Percentiles rank a stretch among this genome's conserved stretches.
phyloP scores from a whole-genome alignment of 1,284 basidiomycete genomes.

The Malassezia brasiliensis region DNA sequence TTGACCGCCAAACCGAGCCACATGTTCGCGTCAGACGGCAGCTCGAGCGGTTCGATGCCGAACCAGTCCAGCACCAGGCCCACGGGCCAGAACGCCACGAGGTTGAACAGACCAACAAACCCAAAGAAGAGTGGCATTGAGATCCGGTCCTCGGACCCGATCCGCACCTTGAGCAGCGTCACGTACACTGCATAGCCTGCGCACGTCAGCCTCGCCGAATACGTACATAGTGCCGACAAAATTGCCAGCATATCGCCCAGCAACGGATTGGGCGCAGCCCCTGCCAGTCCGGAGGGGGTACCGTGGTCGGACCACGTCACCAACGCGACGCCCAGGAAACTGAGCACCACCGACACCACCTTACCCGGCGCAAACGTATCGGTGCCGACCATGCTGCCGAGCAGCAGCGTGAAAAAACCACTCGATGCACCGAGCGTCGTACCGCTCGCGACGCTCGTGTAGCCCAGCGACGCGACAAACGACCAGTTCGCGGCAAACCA shows the following conservation, averaged over 20 bases:
- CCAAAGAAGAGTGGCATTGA: slow-evolving; percentile 53
- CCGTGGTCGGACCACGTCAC: slow-evolving; percentile 55
- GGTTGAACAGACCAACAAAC: slow-evolving; percentile 74
- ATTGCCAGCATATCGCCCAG: slow-evolving; percentile 41
- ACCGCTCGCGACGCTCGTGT: slow-evolving; percentile 43
- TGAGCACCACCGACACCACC: slow-evolving; percentile 62
- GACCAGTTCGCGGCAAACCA: slow-evolving; percentile 47
- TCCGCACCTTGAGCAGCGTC: slow-evolving; percentile 65
- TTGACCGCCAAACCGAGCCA: slow-evolving; percentile 66
- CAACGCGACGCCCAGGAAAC: slow-evolving; percentile 51
- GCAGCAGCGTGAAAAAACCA: slow-evolving; percentile 82
- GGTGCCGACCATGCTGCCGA: slow-evolving; percentile 74
- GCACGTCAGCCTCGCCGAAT: not conserved
- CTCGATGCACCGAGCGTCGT: slow-evolving; percentile 56
- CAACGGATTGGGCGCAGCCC: slow-evolving; percentile 21
- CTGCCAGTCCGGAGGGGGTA: not conserved
- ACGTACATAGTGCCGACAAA: slow-evolving; percentile 34
- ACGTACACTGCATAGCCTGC: slow-evolving; percentile 78
- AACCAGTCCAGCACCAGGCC: slow-evolving; percentile 69
- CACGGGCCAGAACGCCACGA: slow-evolving; percentile 69
- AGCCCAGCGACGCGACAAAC: slow-evolving; percentile 38
- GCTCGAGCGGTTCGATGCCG: slow-evolving; percentile 65
- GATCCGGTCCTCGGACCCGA: slow-evolving; percentile 51
- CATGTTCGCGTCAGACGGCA: slow-evolving; percentile 59
- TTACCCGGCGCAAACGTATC: slow-evolving; percentile 69